These are phyloP conservation scores for Venustampulla echinocandica DNA, from an alignment of 495 filamentous ascomycete species.

Conservation along the genomic window DNA sequence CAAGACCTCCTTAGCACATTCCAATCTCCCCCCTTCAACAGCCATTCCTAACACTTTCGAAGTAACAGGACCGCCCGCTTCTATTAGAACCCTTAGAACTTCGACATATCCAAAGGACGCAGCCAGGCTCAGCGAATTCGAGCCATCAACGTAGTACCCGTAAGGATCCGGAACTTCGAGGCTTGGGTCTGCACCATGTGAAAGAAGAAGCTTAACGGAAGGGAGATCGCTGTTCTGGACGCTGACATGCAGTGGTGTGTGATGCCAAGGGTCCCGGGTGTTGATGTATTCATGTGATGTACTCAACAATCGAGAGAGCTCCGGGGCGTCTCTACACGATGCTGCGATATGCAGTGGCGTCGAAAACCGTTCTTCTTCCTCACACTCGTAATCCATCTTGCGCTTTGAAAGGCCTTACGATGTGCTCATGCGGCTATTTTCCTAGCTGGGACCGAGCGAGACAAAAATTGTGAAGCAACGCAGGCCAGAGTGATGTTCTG, in stretches of 20 bases:
- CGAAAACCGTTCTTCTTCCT: too few species aligned
- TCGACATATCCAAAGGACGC: not conserved
- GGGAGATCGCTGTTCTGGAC: constrained; percentile 4
- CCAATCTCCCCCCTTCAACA: not conserved
- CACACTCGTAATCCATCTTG: too few species aligned
- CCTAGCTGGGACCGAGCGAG: too few species aligned
- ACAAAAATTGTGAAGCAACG: too few species aligned
- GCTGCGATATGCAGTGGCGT: constrained; percentile 7
- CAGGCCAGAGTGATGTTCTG: too few species aligned
- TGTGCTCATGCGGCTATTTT: too few species aligned
- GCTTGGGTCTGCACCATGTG: constrained; percentile 3
- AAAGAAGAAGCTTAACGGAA: constrained; percentile 6
- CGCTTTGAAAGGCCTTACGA: too few species aligned
- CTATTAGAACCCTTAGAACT: not conserved
- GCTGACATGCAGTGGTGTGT: constrained; percentile 8
- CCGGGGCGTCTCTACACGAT: not conserved
- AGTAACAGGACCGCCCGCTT: not conserved
- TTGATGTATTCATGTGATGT: constrained; percentile 5
- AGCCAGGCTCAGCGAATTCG: constrained; percentile 3
- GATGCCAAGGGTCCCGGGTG: constrained; percentile 4
- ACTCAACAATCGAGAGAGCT: not conserved
- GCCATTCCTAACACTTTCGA: constrained; percentile 2
- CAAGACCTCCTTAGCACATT: not conserved
- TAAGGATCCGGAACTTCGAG: constrained; percentile 1
- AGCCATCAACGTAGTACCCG: not conserved